Evolutionary conservation across 768 basidiomycete species (phyloP).

Genomic region (Lanmaoa rubissima): DNA sequence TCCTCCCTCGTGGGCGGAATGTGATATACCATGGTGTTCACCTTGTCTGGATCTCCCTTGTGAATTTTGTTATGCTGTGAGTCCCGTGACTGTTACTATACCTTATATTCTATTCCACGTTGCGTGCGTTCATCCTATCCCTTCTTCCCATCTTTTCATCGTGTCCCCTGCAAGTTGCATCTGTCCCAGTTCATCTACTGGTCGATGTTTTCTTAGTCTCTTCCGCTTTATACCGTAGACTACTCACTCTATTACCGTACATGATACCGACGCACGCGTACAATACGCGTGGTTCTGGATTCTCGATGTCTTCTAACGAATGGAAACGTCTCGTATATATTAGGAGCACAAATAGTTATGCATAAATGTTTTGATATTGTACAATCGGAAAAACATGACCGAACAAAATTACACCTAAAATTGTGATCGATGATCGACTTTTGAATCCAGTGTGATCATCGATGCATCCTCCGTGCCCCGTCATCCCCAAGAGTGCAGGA

Average conservation of each 20-base stretch:
- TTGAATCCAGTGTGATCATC: too few species aligned
- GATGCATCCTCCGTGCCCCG: background rate
- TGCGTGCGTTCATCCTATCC: background rate
- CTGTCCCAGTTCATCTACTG: constrained; percentile 2
- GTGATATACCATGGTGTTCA: background rate
- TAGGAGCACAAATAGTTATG: background rate
- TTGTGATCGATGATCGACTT: too few species aligned
- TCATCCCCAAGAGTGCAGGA: background rate
- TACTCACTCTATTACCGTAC: constrained; percentile 15
- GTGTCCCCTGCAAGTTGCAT: background rate
- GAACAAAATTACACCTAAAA: background rate
- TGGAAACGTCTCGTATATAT: constrained; percentile 6
- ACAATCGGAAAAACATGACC: background rate
- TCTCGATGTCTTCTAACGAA: background rate
- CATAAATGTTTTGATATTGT: background rate
- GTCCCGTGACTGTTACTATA: constrained; percentile 7
- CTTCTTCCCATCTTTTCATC: background rate
- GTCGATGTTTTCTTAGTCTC: background rate
- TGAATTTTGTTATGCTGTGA: constrained; percentile 7
- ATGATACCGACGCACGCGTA: constrained; percentile 7
- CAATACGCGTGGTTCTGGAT: background rate
- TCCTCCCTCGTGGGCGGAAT: too few species aligned
- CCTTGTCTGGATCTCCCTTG: constrained; percentile 1
- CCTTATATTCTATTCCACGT: constrained; percentile 10
- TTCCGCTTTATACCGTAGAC: constrained; percentile 9